Base-by-base conservation (phyloP, 164 flowering plant species). In the Brasenia schreberi region DNA sequence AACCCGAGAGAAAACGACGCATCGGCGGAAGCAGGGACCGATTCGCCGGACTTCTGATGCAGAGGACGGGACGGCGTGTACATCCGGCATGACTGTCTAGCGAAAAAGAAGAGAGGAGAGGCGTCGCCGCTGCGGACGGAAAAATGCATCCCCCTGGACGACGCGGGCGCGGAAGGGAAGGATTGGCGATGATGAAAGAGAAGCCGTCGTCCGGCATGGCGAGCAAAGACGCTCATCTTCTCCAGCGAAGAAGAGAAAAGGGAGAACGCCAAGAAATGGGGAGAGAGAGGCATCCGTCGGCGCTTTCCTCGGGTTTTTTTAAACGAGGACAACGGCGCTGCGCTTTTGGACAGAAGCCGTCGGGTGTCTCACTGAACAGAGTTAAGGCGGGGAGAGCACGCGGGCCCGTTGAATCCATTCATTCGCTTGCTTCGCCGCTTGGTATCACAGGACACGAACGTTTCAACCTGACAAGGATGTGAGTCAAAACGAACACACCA, bases 1-100 rank as follows among this genome's bases (percentile, higher is more conserved):
- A 88, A 65, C 65, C 87, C 87, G 63, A 70, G 65, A 12, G 53
- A 45, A 45, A 45, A 45, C 33, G 66, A 59, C 2, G 72, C 64
- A 12, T 83, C 86, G 4, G 79, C 74, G 67, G 84, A 84, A 71
- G 85, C 84, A 67, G 87, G 65, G 5, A 78, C 76, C 19, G 77
- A 77, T 56, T 90, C 85, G 66, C 82, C 33, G 63, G 85, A 76
- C 75, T 87, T 87, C 5, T 89, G 85, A 59, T 85, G 68, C 72
- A 90, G 43, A 27, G 90, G 97, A 2, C 85, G 76, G 3, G 84
- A 61, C 67, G 86, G 74, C 6, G 87, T 77, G 9, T 87, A 70
- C 68, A 86, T 85, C 56, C 70, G 59, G 16, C 71, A 49, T 18
- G 76, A 67, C 53, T 73, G 52, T 4, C 79, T 43, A 0, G 77